Percentiles rank a stretch among this genome's conserved stretches.
phyloP scores from a whole-genome alignment of 805 yeast species.

The Suhomyces xylopsoci region DNA sequence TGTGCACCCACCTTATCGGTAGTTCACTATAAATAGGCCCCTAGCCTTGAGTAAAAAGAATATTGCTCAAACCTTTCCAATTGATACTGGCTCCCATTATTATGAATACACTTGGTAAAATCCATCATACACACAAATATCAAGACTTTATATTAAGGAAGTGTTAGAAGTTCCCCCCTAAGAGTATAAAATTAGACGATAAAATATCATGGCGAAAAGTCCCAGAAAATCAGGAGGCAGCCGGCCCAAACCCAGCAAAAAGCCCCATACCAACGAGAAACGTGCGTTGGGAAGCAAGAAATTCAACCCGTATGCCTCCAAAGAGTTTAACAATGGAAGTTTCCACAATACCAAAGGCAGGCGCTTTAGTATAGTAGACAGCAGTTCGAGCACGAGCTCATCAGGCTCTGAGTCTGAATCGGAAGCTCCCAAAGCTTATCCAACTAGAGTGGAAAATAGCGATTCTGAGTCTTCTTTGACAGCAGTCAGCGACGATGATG shows the following conservation, averaged over 20 bases:
- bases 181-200: not conserved
- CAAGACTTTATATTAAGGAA: not conserved
- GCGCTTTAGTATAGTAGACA: slow-evolving; percentile 36
- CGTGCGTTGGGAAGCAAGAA: slow-evolving; percentile 26
- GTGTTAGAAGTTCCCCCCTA: not conserved
- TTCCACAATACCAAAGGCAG: slow-evolving; percentile 13
- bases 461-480: slow-evolving; percentile 42
- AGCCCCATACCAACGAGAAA: slow-evolving; percentile 8
- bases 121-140: slow-evolving; percentile 3
- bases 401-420: slow-evolving; percentile 29
- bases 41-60: not conserved
- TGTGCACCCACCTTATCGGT: not conserved
- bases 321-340: not conserved
- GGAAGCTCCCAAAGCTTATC: slow-evolving; percentile 8
- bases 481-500: slow-evolving; percentile 32
- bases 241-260: slow-evolving; percentile 5
- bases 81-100: not conserved
- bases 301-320: slow-evolving; percentile 19
- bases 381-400: slow-evolving; percentile 6
- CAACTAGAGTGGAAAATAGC: slow-evolving; percentile 5
- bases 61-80: not conserved
- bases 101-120: not conserved
- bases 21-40: not conserved
- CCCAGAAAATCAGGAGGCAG: slow-evolving; percentile 22
- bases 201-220: slow-evolving; percentile 29